phyloP scores from a whole-genome alignment of 2,329 filamentous ascomycete genomes.

The Nigrograna mackinnonii region DNA sequence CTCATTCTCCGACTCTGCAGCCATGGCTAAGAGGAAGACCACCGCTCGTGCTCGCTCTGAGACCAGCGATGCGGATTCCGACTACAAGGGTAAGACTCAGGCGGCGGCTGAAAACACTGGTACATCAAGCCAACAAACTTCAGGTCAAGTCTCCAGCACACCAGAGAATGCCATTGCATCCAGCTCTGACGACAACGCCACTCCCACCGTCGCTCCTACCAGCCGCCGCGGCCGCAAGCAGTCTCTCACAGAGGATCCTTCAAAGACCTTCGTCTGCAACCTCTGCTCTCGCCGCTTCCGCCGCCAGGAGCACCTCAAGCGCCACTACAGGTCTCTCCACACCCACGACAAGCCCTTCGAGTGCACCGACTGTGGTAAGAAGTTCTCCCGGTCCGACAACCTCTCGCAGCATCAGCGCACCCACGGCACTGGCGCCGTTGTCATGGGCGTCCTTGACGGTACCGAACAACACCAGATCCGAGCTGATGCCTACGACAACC shows the following conservation, averaged over 20 bases:
- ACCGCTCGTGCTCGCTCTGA: slow-evolving; percentile 31
- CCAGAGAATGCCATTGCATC: slow-evolving; percentile 52
- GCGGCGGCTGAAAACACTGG: slow-evolving; percentile 36
- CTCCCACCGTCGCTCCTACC: slow-evolving; percentile 55
- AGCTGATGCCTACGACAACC: slow-evolving; percentile 31
- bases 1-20: slow-evolving; percentile 38
- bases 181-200: slow-evolving; percentile 45
- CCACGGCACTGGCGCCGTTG: slow-evolving; percentile 85
- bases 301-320: slow-evolving; percentile 97
- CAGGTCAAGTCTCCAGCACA: slow-evolving; percentile 33
- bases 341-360: slow-evolving; percentile 98
- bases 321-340: slow-evolving; percentile 97
- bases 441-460: slow-evolving; percentile 85
- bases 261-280: slow-evolving; percentile 97
- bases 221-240: slow-evolving; percentile 98
- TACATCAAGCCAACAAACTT: slow-evolving; percentile 40
- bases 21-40: slow-evolving; percentile 27
- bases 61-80: slow-evolving; percentile 38
- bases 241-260: slow-evolving; percentile 94
- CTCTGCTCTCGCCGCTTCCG: slow-evolving; percentile 97
- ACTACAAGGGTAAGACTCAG: slow-evolving; percentile 38
- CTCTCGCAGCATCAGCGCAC: slow-evolving; percentile 94
- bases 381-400: slow-evolving; percentile 98
- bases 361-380: slow-evolving; percentile 97
- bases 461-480: slow-evolving; percentile 54